Conservation (phyloP, 805 yeast genomes). For the Candida tallmaniae region DNA sequence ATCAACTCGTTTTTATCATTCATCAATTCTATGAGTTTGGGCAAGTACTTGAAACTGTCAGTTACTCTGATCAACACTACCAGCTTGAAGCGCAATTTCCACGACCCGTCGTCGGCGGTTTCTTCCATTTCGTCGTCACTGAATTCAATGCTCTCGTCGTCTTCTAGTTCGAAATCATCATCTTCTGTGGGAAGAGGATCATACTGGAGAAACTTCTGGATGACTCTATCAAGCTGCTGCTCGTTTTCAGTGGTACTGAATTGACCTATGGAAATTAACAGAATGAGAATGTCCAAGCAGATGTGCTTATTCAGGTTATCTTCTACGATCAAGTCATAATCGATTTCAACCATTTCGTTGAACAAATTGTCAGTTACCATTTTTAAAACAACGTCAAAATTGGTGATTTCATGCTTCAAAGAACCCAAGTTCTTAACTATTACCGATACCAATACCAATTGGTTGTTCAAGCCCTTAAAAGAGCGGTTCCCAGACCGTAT, state of each 20-base stretch:
- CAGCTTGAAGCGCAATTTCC: constrained; percentile 59
- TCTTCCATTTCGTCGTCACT: constrained; percentile 43
- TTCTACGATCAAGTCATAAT: constrained; percentile 39
- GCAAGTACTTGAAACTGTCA: constrained; percentile 20
- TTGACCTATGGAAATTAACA: constrained; percentile 11
- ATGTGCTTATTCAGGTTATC: constrained; percentile 50
- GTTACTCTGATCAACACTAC: constrained; percentile 29
- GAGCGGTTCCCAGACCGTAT: constrained; percentile 15
- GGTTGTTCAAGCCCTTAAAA: constrained; percentile 10
- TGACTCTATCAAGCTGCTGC: constrained; percentile 5
- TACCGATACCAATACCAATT: constrained; percentile 6
- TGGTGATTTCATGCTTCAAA: constrained; percentile 2
- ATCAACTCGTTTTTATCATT: constrained; percentile 48
- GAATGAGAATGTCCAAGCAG: constrained; percentile 40
- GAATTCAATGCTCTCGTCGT: constrained; percentile 33
- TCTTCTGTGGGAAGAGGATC: constrained; percentile 28
- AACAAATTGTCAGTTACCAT: constrained; percentile 16
- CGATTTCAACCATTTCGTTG: constrained; percentile 28
- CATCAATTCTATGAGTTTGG: constrained; percentile 12
- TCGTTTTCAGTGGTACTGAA: background rate
- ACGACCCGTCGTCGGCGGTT: constrained; percentile 38
- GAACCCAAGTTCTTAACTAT: constrained; percentile 10
- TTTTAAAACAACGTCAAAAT: constrained; percentile 13
- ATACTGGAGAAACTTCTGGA: constrained; percentile 21
- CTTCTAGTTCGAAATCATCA: constrained; percentile 31